These are phyloP conservation scores for Candida schatavii DNA, from an alignment of 805 yeast genomes.

Conservation along the genomic window DNA sequence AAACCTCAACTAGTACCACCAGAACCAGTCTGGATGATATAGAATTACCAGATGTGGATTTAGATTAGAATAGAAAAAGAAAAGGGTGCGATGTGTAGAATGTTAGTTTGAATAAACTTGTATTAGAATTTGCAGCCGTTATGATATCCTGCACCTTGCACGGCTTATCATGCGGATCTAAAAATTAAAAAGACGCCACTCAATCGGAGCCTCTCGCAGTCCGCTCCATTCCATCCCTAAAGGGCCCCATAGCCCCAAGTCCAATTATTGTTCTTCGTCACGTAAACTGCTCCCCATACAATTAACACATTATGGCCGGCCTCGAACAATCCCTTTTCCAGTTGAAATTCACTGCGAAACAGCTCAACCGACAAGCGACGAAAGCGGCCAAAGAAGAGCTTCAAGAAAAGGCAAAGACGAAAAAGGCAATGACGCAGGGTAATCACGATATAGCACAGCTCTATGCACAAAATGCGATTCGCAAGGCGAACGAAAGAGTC, in stretches of 20 bases:
- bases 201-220: too few species aligned
- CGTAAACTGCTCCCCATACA: too few species aligned
- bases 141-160: too few species aligned
- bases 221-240: too few species aligned
- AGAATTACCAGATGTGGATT: conserved; percentile 4
- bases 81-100: too few species aligned
- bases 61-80: neutral
- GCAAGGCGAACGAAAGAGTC: conserved; percentile 84
- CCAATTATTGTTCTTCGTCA: too few species aligned
- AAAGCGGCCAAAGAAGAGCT: conserved; percentile 90
- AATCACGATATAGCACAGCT: conserved; percentile 89
- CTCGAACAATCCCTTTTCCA: conserved; percentile 58
- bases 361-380: conserved; percentile 82
- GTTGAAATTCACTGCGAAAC: conserved; percentile 88
- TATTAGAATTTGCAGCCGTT: too few species aligned
- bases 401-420: conserved; percentile 81
- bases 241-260: too few species aligned
- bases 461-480: conserved; percentile 93
- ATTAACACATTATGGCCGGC: too few species aligned
- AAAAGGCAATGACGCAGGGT: conserved; percentile 83
- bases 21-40: conserved; percentile 2
- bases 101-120: too few species aligned
- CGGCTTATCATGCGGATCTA: too few species aligned
- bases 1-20: neutral
- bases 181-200: too few species aligned